phyloP scores from a whole-genome alignment of 169 alveolate genomes.

The Plasmodium gonderi region DNA sequence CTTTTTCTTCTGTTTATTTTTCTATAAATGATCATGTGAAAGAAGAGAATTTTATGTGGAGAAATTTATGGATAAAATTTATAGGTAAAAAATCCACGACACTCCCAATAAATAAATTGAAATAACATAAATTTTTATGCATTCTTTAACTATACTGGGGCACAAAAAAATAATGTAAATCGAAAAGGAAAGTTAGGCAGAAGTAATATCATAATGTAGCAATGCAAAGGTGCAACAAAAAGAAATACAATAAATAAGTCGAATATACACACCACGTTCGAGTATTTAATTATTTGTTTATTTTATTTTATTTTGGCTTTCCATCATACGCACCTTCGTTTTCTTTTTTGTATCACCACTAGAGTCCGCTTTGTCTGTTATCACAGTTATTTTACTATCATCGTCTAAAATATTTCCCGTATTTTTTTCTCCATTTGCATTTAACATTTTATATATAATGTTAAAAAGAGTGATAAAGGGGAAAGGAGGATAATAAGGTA shows the following conservation, averaged over 20 bases:
- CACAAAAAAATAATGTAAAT: neutral
- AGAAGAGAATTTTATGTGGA: neutral
- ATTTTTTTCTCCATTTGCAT: conserved; percentile 10
- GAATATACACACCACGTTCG: neutral
- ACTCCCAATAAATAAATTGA: neutral
- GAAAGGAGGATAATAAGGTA: neutral
- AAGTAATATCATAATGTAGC: neutral
- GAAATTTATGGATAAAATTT: neutral
- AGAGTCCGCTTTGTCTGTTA: conserved; percentile 28
- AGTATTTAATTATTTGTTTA: no score
- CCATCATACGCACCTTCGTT: conserved; percentile 25
- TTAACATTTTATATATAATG: conserved; percentile 17
- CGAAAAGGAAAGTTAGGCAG: neutral
- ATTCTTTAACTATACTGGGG: neutral
- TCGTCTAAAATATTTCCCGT: neutral
- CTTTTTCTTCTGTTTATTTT: conserved; percentile 30
- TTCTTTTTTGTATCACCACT: conserved; percentile 6
- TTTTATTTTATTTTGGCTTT: neutral
- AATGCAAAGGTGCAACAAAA: neutral
- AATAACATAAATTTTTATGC: neutral
- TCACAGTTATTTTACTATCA: conserved; percentile 41
- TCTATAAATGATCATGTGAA: neutral
- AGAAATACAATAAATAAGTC: neutral
- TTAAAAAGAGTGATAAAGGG: neutral
- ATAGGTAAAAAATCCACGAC: neutral